A percentile compares a stretch with the other conserved stretches of the same genome.
These are phyloP conservation scores for Letharia lupina DNA, from an alignment of 495 filamentous ascomycete species.

Conservation along the genomic window DNA sequence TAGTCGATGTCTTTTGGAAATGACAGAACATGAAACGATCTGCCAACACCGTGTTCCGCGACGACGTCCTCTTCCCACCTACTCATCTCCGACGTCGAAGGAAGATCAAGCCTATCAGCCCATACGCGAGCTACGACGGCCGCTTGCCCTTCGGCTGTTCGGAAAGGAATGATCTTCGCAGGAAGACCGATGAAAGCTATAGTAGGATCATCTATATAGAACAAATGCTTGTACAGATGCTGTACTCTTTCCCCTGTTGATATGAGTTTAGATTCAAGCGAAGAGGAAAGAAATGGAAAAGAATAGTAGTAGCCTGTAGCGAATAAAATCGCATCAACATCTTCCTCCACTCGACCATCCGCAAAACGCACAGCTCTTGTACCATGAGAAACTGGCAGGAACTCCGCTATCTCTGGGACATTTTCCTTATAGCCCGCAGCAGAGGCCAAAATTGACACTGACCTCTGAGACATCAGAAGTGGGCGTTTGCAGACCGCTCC, in stretches of 20 bases:
- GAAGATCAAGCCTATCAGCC: slow-evolving; percentile 57
- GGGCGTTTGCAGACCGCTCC: slow-evolving; percentile 40
- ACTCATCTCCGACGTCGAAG: slow-evolving; percentile 52
- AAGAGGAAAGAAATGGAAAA: slow-evolving; percentile 57
- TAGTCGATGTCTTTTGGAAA: slow-evolving; percentile 73
- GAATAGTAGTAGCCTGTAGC: slow-evolving; percentile 69
- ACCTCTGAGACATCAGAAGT: slow-evolving; percentile 46
- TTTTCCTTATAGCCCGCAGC: slow-evolving; percentile 38
- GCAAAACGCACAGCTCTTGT: slow-evolving; percentile 45
- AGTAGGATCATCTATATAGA: slow-evolving; percentile 67
- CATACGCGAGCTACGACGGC: slow-evolving; percentile 69
- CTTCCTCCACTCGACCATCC: slow-evolving; percentile 45
- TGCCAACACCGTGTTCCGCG: slow-evolving; percentile 40
- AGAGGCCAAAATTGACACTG: slow-evolving; percentile 32
- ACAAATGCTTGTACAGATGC: slow-evolving; percentile 67
- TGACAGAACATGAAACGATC: slow-evolving; percentile 54
- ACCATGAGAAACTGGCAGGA: slow-evolving; percentile 36
- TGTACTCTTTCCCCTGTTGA: slow-evolving; percentile 59
- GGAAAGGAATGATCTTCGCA: slow-evolving; percentile 77
- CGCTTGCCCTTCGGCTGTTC: slow-evolving; percentile 67
- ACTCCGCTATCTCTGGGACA: slow-evolving; percentile 51
- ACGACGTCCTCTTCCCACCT: slow-evolving; percentile 48
- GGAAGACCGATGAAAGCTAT: slow-evolving; percentile 68
- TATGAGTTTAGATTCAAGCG: slow-evolving; percentile 50
- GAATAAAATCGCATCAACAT: slow-evolving; percentile 61